Percentiles rank a stretch among this genome's conserved stretches.
These are phyloP conservation scores for Candida odintsovae DNA, from an alignment of 805 yeast genomes.

Conservation along the genomic window DNA sequence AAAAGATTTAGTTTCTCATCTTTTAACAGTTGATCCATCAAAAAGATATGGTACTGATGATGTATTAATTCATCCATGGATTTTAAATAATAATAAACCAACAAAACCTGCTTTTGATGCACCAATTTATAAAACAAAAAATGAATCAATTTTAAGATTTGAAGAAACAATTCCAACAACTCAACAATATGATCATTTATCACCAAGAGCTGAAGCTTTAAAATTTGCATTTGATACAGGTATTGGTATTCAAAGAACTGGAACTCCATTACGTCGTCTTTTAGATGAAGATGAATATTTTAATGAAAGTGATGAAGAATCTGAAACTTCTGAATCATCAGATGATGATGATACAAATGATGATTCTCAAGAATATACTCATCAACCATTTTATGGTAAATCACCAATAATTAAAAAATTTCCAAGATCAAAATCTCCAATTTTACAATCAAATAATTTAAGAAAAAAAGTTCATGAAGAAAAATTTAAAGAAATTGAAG, in stretches of 20 bases:
- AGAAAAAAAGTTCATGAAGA: not conserved
- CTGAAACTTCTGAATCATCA: slow-evolving; percentile 1
- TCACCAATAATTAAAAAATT: not conserved
- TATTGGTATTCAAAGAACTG: slow-evolving; percentile 70
- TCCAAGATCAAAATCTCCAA: not conserved
- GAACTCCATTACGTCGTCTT: slow-evolving; percentile 20
- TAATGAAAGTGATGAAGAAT: slow-evolving; percentile 21
- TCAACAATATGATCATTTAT: slow-evolving; percentile 25
- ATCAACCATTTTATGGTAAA: slow-evolving; percentile 16
- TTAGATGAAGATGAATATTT: slow-evolving; percentile 24
- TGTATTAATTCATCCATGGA: slow-evolving; percentile 77
- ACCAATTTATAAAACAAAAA: slow-evolving; percentile 20
- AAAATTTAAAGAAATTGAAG: slow-evolving; percentile 15
- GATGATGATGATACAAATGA: slow-evolving; percentile 7
- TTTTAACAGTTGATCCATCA: slow-evolving; percentile 78
- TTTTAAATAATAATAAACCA: slow-evolving; percentile 40
- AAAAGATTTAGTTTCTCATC: slow-evolving; percentile 70
- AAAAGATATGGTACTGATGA: slow-evolving; percentile 74
- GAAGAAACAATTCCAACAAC: slow-evolving; percentile 23
- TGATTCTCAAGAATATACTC: slow-evolving; percentile 7
- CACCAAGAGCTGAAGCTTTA: slow-evolving; percentile 75
- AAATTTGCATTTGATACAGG: slow-evolving; percentile 84
- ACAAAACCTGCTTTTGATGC: slow-evolving; percentile 46
- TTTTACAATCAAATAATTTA: not conserved
- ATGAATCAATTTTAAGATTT: slow-evolving; percentile 18